A percentile compares a stretch with the other conserved stretches of the same genome.
Evolutionary conservation across 805 yeast genomes (phyloP).

Genomic region (Metschnikowia lochheadii): DNA sequence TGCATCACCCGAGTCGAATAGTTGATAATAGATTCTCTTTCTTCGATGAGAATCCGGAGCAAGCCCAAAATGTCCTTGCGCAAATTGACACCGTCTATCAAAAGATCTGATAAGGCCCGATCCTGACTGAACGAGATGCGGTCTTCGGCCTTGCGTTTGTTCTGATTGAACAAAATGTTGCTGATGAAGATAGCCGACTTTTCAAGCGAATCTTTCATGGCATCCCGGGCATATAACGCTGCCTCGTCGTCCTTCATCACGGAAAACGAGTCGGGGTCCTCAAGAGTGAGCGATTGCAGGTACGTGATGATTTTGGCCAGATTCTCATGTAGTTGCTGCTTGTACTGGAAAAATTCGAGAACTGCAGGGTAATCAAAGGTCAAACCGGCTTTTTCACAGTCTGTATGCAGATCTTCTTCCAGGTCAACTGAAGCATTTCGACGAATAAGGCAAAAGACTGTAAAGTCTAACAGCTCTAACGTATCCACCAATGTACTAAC

Average conservation of each 20-base stretch:
- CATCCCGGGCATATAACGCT: constrained; percentile 36
- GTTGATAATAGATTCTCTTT: constrained; percentile 63
- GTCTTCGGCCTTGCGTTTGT: constrained; percentile 33
- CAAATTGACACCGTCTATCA: constrained; percentile 33
- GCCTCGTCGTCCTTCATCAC: constrained; percentile 56
- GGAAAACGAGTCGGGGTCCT: constrained; percentile 71
- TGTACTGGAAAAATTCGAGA: constrained; percentile 69
- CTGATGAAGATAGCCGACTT: constrained; percentile 47
- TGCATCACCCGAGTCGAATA: constrained; percentile 78
- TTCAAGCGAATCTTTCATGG: constrained; percentile 41
- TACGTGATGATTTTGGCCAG: constrained; percentile 58
- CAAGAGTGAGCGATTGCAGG: constrained; percentile 63
- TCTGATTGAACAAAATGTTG: constrained; percentile 43
- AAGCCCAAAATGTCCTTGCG: constrained; percentile 34
- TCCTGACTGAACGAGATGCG: constrained; percentile 39
- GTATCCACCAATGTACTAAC: constrained; percentile 48
- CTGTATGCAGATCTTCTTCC: constrained; percentile 3
- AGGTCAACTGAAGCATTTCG: constrained; percentile 20
- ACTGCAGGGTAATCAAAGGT: constrained; percentile 48
- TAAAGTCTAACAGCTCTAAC: constrained; percentile 59
- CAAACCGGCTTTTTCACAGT: constrained; percentile 17
- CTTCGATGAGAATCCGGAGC: constrained; percentile 60
- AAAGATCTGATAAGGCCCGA: constrained; percentile 34
- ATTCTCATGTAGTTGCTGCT: constrained; percentile 66
- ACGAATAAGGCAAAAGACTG: constrained; percentile 46